Conservation (phyloP, 805 yeast genomes). For the Metschnikowia kofuensis region DNA sequence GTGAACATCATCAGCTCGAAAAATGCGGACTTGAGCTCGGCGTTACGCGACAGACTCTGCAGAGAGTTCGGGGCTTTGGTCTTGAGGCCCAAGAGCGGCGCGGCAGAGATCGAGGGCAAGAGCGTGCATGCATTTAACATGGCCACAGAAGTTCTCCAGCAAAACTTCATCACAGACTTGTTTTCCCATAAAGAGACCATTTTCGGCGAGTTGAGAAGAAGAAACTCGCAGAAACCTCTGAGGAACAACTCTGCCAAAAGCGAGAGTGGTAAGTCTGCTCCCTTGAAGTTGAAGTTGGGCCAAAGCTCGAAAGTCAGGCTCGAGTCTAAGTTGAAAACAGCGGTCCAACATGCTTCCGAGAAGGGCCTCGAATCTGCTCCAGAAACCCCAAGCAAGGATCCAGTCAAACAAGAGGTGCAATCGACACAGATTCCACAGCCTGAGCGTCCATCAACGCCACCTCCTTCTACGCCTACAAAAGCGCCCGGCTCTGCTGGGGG, state of each 20-base stretch:
- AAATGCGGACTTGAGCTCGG: conserved; percentile 30
- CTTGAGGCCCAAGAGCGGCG: conserved; percentile 44
- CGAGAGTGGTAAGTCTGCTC: not conserved
- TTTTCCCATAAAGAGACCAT: conserved; percentile 56
- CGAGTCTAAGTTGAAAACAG: conserved; percentile 12
- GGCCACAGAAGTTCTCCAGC: conserved; percentile 35
- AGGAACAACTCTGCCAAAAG: conserved; percentile 10
- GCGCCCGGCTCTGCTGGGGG: conserved; percentile 7
- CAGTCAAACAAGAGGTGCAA: not conserved
- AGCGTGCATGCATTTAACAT: conserved; percentile 12
- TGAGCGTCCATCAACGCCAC: conserved; percentile 21
- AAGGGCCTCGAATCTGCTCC: not conserved
- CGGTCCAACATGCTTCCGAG: conserved; percentile 3
- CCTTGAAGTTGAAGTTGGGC: conserved; percentile 5
- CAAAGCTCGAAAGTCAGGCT: conserved; percentile 10
- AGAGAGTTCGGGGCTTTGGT: conserved; percentile 66
- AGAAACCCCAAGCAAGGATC: not conserved
- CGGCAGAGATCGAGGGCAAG: conserved; percentile 16
- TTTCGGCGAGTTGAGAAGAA: conserved; percentile 57
- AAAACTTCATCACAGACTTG: conserved; percentile 58
- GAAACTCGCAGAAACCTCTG: conserved; percentile 25
- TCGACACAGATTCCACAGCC: conserved; percentile 5
- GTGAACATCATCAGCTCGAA: conserved; percentile 46
- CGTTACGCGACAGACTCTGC: conserved; percentile 49
- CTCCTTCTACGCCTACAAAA: conserved; percentile 15